Evolutionary conservation across 306 rosid species (phyloP).

Genomic region (Ziziphus jujuba): DNA sequence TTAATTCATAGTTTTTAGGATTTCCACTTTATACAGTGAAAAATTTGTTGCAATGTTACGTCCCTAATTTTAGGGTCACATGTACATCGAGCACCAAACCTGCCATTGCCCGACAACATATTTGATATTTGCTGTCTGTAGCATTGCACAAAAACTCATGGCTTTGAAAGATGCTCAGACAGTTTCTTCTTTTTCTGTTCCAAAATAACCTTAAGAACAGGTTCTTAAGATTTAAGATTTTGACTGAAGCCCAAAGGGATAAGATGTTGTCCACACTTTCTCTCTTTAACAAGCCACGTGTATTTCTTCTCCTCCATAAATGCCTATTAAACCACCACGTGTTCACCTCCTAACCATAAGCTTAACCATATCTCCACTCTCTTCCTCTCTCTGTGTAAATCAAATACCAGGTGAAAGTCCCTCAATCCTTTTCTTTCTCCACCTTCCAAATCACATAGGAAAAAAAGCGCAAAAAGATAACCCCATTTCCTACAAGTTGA

Average conservation of each 20-base stretch:
- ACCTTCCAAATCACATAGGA: background rate
- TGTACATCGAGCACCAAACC: no score
- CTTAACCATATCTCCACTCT: background rate
- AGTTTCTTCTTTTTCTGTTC: background rate
- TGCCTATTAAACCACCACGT: conserved; percentile 22
- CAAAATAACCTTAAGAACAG: background rate
- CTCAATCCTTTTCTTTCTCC: background rate
- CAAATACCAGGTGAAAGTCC: no score
- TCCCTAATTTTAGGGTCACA: background rate
- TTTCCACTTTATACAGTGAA: no score
- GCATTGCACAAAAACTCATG: no score
- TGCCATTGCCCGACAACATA: no score
- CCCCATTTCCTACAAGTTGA: background rate
- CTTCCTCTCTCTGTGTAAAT: background rate
- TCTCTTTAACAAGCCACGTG: conserved; percentile 17
- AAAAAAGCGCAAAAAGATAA: background rate
- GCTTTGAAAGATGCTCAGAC: no score
- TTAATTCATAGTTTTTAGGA: no score
- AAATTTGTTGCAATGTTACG: no score
- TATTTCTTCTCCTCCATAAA: background rate
- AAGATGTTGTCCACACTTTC: background rate
- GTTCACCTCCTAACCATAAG: conserved; percentile 25
- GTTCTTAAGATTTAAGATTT: no score
- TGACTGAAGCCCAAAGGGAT: background rate
- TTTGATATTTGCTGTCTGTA: no score